Base-by-base conservation (phyloP, 257 asterid species). In the Nicotiana benthamiana region DNA sequence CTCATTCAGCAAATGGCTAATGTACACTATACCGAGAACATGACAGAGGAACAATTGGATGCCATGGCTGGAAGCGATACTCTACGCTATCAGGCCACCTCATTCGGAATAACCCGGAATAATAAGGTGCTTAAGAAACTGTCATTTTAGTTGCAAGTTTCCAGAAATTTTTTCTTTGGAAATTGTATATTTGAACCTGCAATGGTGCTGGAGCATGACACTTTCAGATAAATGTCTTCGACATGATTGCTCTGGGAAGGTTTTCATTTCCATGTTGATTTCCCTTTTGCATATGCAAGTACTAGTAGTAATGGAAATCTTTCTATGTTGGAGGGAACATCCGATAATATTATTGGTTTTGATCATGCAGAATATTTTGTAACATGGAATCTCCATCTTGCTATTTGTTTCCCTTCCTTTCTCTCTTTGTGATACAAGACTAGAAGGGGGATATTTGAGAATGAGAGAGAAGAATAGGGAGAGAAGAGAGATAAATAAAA, bases 61-160 rank as follows among this genome's bases (percentile, higher is more conserved):
- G 95, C 99, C 75, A 94, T 96, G 99, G 93, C 98, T 75, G 99
- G 98, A 87, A 92, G 99, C 86, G 99, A 96, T 40, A 92, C 97
- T 11, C 98, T 96, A 62, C 99, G 99, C 18, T 96, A 94, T 88
- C 99, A 96, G 88, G 98, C 97, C 57, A 96, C 99, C 27, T 94
- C 99, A 78, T 94, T 90, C 87, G 99, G 99, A 68, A 83, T 94
- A 62, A 88, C 93, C 43, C 91, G 93, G 87, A 96, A 96, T 87
- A 96, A 94, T 87, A 96, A 96, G 97, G 99, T 94, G 80, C 70
- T 30, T 80, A 51, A 34, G 52, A 68, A 66, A 62, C 53, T 28
- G 36, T 22, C 78, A 48, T 48, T 74, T 43, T 74, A 48, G 61
- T 51, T 24, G 43, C 61, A 74, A 46, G 61, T 74, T 24, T 74